Conservation (phyloP, 306 rosid species). For the Cucumis cinereus region DNA sequence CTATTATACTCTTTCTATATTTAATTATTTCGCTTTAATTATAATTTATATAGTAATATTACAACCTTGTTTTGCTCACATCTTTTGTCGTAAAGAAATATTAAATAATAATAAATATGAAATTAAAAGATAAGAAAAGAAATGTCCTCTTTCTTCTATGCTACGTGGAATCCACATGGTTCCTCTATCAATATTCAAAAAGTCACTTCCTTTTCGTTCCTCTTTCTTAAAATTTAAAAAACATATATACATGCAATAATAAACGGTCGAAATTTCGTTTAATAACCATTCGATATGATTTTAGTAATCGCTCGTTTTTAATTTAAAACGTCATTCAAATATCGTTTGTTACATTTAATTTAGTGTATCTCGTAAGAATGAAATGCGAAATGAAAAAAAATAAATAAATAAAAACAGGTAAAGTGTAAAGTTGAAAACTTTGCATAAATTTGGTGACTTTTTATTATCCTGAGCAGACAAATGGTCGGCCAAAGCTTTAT, state of each 20-base stretch:
- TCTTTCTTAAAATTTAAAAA: background rate
- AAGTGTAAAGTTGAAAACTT: background rate
- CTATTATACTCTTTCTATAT: background rate
- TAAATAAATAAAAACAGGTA: background rate
- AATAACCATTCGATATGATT: no score
- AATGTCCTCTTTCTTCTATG: background rate
- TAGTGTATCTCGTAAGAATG: background rate
- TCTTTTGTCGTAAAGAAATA: background rate
- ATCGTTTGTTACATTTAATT: no score
- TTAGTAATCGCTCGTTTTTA: no score
- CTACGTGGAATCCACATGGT: slow-evolving; percentile 6
- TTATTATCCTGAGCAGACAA: slow-evolving; percentile 6
- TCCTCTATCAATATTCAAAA: background rate
- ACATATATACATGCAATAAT: no score
- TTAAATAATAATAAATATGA: background rate
- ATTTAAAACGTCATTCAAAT: background rate
- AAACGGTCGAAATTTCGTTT: no score
- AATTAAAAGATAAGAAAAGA: background rate
- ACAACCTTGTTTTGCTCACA: background rate
- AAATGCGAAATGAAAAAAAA: background rate
- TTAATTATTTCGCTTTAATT: background rate
- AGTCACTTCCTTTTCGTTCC: background rate
- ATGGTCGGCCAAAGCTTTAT: slow-evolving; percentile 14
- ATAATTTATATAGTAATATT: background rate
- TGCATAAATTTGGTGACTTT: background rate